Evolutionary conservation across 2,329 filamentous ascomycete genomes (phyloP), one percentile per base, ranked within the genome.

Genomic region (Samsoniella hepiali): DNA sequence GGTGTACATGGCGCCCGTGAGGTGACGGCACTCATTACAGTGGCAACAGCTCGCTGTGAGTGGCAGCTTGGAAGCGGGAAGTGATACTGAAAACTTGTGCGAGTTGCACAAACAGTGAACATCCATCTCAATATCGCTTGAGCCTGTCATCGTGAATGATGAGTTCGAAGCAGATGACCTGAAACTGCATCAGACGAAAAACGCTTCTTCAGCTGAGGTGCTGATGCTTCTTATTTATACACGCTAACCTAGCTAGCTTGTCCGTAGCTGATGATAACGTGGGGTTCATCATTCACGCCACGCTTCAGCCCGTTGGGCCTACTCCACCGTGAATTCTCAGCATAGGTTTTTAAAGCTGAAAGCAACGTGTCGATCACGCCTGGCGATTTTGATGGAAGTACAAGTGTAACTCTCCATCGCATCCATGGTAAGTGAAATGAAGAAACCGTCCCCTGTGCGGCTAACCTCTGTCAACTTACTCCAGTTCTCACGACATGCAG

Each of bases 11-110:
- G 73, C 75, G 29, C 81, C 81, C 0, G 77, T 79, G 17, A 73
- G 42, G 63, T 78, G 79, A 1, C 81, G 77, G 69, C 81, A 83
- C 5, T 80, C 81, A 47, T 71, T 71, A 72, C 81, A 83, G 70
- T 83, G 81, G 69, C 82, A 84, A 62, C 71, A 72, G 15, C 69
- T 67, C 0, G 73, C 77, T 47, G 69, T 62, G 4, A 84, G 72
- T 3, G 81, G 81, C 3, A 82, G 73, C 3, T 69, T 64, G 4
- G 75, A 73, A 34, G 60, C 64, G 3, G 73, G 67, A 3, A 81
- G 65, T 2, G 65, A 42, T 5, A 74, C 65, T 5, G 70, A 76
- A 72, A 81, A 81, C 34, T 63, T 72, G 65, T 81, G 75, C 3
- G 71, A 65, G 63, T 74, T 76, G 73, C 80, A 83, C 34, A 82